Evolutionary conservation across 805 yeast genomes (phyloP).

Genomic region (Nakazawaea pomicola): DNA sequence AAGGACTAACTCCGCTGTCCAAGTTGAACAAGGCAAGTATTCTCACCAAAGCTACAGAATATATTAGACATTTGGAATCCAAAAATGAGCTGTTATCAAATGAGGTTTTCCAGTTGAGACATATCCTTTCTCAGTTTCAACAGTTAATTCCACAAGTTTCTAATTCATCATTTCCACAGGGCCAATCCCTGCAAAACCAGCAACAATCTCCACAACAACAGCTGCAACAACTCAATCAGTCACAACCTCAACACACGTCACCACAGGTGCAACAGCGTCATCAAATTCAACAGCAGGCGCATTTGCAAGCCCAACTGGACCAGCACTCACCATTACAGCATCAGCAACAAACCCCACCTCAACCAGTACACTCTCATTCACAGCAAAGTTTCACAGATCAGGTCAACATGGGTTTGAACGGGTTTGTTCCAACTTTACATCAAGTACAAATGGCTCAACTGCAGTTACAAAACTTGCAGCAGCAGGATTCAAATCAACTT

Average conservation of each 20-base stretch:
- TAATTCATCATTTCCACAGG: background rate
- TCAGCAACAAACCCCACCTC: slow-evolving; percentile 13
- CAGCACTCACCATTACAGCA: slow-evolving; percentile 11
- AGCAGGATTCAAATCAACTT: background rate
- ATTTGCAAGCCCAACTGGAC: slow-evolving; percentile 7
- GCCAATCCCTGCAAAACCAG: background rate
- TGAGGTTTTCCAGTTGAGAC: slow-evolving; percentile 47
- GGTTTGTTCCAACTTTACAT: slow-evolving; percentile 12
- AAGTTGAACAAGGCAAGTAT: slow-evolving; percentile 78
- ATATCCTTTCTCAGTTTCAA: slow-evolving; percentile 15
- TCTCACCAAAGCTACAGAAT: slow-evolving; percentile 73
- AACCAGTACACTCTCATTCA: slow-evolving; percentile 7
- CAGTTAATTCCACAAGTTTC: slow-evolving; percentile 10
- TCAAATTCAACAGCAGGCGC: slow-evolving; percentile 1
- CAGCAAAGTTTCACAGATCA: slow-evolving; percentile 11
- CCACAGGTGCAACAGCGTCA: slow-evolving; percentile 7
- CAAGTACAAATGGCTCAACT: slow-evolving; percentile 12
- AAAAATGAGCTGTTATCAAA: slow-evolving; percentile 45
- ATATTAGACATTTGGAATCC: slow-evolving; percentile 64
- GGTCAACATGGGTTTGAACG: slow-evolving; percentile 12
- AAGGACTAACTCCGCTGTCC: slow-evolving; percentile 71
- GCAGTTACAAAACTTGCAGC: slow-evolving; percentile 11
- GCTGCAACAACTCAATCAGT: slow-evolving; percentile 4
- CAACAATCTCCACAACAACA: slow-evolving; percentile 4
- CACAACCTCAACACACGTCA: background rate